Evolutionary conservation across 2,329 filamentous ascomycete species (phyloP), one percentile per base, ranked within the genome.

Genomic region (Fusarium vanettenii): DNA sequence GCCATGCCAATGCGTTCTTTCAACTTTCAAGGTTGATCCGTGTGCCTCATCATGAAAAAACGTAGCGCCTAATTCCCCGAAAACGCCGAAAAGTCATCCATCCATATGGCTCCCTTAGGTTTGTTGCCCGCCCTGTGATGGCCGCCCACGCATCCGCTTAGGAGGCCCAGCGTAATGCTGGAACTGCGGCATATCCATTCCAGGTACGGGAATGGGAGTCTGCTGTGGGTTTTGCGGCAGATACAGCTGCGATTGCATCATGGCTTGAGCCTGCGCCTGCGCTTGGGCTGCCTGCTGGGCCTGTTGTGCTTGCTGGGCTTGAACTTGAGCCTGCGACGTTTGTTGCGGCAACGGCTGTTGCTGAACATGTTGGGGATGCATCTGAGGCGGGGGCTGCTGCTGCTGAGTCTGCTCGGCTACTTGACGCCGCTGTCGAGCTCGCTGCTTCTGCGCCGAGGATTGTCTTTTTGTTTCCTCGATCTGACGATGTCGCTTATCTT

Each of bases 401-500:
- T 82, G 81, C 18, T 77, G 76, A 8, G 74, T 70, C 52, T 77
- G 78, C 9, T 79, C 78, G 2, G 72, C 76, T 45, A 68, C 70
- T 52, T 75, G 79, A 25, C 78, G 76, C 67, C 79, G 71, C 39
- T 77, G 78, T 16, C 77, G 71, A 33, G 72, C 73, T 25, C 78
- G 73, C 43, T 77, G 74, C 45, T 79, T 79, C 33, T 81, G 74
- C 5, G 70, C 64, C 1, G 76, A 76, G 7, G 76, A 72, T 25
- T 79, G 76, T 31, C 75, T 76, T 50, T 81, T 80, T 6, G 64
- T 75, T 16, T 83, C 79, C 22, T 85, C 85, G 5, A 85, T 81
- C 57, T 85, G 80, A 18, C 77, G 79, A 66, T 85, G 83, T 5
- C 84, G 80, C 67, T 79, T 82, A 45, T 85, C 81, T 60, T 84